Percentiles rank a stretch among this genome's conserved stretches.
Conservation (phyloP, 2,329 filamentous ascomycete species). For the Bipolaris zeicola region DNA sequence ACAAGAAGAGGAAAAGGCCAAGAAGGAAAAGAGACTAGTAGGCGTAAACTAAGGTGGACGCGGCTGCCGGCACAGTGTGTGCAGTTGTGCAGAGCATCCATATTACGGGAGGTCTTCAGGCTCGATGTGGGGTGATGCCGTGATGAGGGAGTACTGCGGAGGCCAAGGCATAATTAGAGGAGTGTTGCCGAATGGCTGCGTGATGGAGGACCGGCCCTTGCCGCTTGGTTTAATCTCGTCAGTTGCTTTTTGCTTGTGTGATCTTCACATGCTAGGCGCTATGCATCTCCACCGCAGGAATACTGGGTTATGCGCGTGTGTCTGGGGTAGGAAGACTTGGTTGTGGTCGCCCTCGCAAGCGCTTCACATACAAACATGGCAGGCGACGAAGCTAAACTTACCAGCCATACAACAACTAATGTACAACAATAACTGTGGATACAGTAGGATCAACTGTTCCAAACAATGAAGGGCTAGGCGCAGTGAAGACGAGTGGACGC, state of each 20-base stretch:
- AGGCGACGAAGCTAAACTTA: constrained; percentile 6
- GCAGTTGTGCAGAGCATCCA: constrained; percentile 9
- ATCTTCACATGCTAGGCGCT: constrained; percentile 5
- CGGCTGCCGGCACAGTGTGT: neutral
- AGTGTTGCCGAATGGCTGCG: neutral
- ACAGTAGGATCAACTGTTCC: neutral
- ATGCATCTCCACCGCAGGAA: neutral
- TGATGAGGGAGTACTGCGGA: constrained; percentile 1
- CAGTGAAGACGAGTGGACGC: constrained; percentile 8
- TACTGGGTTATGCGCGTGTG: neutral
- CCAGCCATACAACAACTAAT: neutral
- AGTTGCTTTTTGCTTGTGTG: constrained; percentile 7
- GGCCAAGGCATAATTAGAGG: constrained; percentile 5
- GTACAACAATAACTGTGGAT: neutral
- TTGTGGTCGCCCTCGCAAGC: neutral
- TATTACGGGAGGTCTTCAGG: constrained; percentile 15
- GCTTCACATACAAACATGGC: neutral
- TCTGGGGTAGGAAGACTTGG: neutral
- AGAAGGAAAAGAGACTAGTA: constrained; percentile 73
- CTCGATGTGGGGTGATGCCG: constrained; percentile 19
- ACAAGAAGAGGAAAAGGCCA: constrained; percentile 68
- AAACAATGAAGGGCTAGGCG: constrained; percentile 9
- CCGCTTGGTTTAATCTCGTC: neutral
- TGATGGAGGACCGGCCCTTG: neutral
- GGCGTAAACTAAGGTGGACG: constrained; percentile 14